Evolutionary conservation across 331 rosid genomes (phyloP), one percentile per base, ranked within the genome.

Genomic region (Quercus lobata): DNA sequence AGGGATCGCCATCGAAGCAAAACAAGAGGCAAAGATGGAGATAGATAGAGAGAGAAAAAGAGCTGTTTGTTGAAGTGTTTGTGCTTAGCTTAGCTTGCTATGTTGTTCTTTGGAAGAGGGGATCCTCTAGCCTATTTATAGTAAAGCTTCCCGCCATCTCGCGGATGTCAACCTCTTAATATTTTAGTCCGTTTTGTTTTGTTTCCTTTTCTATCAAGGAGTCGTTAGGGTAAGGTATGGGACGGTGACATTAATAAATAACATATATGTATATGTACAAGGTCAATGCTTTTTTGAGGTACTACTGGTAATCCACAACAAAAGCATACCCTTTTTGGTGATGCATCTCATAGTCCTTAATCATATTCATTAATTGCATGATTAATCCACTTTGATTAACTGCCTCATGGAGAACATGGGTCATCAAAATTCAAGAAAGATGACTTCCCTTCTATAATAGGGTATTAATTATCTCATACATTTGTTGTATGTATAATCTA

Each of bases 1-100:
- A 49, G 99, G 99, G 74, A 95, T 79, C 35, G 90, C 94, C 99
- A 93, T 91, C 87, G 54, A 79, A 46, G 75, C 71, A 56, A 57
- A 65, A 72, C 41, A 27, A 72, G 11, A 1, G 10, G 30, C 61
- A 72, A 41, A 57, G 77, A 82, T 80, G 76, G 57, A 49, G n/a
- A 24, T 1, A 24, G 24, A 24, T 63, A 75, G 69, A 4, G 57
- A 79, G 63, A 79, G 17, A 57, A 44, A 44, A 62, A 4, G 53
- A 77, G 63, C 73, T 12, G 53, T 66, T 34, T 57, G 49, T 10
- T 65, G 70, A 53, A 75, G 79, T 79, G 81, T 21, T 22, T 76
- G 49, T 6, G 53, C 18, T 71, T 16, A 70, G 82, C 24, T 66
- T 62, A 78, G 79, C 21, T 35, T 61, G 78, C 71, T 68, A 21